Conservation (phyloP, 805 yeast genomes). For the Wickerhamomyces bisporus region DNA sequence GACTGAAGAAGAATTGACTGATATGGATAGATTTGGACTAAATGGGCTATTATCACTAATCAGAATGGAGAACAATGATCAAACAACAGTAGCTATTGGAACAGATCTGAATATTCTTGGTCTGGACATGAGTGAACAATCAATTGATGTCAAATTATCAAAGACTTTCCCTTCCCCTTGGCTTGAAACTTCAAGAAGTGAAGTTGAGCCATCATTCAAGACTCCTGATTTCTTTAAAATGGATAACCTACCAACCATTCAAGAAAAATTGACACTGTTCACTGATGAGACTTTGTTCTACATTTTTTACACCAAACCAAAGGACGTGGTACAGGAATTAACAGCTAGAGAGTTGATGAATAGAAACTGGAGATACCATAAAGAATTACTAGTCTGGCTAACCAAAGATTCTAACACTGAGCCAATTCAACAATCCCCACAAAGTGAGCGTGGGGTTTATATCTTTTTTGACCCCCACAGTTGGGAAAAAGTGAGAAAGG, state of each 20-base stretch:
- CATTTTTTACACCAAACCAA: conserved; percentile 89
- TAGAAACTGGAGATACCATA: conserved; percentile 96
- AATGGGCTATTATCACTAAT: conserved; percentile 57
- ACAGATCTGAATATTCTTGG: conserved; percentile 68
- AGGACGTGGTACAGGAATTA: conserved; percentile 87
- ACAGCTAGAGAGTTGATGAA: conserved; percentile 88
- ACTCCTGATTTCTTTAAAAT: conserved; percentile 44
- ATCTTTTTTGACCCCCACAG: conserved; percentile 92
- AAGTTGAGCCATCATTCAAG: conserved; percentile 78
- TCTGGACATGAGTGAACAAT: conserved; percentile 43
- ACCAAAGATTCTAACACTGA: conserved; percentile 90
- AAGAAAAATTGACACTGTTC: conserved; percentile 52
- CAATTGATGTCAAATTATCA: conserved; percentile 39
- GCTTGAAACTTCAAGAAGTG: conserved; percentile 86
- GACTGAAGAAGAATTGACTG: conserved; percentile 26
- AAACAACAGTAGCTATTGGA: conserved; percentile 66
- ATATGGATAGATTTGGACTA: conserved; percentile 62
- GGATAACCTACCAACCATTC: conserved; percentile 9
- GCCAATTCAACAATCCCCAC: conserved; percentile 75
- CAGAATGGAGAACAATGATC: conserved; percentile 57
- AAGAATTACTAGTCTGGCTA: conserved; percentile 92
- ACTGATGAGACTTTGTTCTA: conserved; percentile 91
- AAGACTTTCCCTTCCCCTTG: conserved; percentile 85
- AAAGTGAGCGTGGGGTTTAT: conserved; percentile 89
- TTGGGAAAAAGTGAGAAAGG: conserved; percentile 90